Evolutionary conservation across 129 eudicot genomes (phyloP).

Genomic region (Daucus carota): DNA sequence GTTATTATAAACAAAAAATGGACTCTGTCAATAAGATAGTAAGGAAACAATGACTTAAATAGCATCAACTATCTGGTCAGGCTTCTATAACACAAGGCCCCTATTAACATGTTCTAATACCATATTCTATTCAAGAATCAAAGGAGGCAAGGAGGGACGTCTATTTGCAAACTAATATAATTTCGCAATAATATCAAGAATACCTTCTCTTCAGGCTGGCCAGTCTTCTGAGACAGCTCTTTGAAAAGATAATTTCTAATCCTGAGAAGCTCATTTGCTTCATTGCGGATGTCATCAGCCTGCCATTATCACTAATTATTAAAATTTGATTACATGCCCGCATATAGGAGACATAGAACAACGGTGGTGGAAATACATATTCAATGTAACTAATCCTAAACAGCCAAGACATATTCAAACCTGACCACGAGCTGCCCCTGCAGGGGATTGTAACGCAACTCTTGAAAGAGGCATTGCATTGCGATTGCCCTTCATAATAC

Average conservation of each 20-base stretch:
- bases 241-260: conserved; percentile 75
- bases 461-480: conserved; percentile 58
- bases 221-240: conserved; percentile 52
- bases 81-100: not conserved
- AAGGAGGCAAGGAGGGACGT: not conserved
- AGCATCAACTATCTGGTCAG: not conserved
- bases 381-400: not conserved
- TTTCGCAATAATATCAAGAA: not conserved
- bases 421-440: conserved; percentile 87
- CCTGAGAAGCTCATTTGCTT: conserved; percentile 63
- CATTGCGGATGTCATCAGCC: conserved; percentile 83
- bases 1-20: not conserved
- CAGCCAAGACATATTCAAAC: conserved; percentile 24
- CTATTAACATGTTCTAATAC: not conserved
- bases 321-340: conserved; percentile 1
- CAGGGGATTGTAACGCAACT: conserved; percentile 61
- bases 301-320: conserved; percentile 20
- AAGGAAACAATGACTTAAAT: not conserved
- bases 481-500: conserved; percentile 60
- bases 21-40: not conserved
- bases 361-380: not conserved
- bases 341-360: not conserved
- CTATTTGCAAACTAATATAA: not conserved
- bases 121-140: not conserved
- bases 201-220: conserved; percentile 51